Conservation (phyloP, 257 asterid species). For the Nicotiana undulata region DNA sequence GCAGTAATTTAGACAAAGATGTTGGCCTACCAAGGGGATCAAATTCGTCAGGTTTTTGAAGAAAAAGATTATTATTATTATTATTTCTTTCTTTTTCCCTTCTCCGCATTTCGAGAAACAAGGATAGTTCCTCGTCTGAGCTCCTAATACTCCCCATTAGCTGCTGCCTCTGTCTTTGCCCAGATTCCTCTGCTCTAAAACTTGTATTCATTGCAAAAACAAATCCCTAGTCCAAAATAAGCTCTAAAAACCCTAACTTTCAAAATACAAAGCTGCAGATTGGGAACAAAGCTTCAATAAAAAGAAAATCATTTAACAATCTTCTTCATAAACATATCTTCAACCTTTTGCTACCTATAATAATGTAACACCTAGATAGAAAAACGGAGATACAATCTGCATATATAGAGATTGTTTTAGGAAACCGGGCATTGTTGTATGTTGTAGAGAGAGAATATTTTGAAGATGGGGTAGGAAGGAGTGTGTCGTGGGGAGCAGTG, state of each 20-base stretch:
- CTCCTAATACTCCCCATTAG: constrained; percentile 55
- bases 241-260: constrained; percentile 26
- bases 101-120: constrained; percentile 84
- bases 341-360: neutral
- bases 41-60: constrained; percentile 67
- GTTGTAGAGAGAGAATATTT: neutral
- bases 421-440: neutral
- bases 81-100: constrained; percentile 70
- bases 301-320: constrained; percentile 21
- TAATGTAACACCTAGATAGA: neutral
- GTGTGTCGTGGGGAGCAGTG: constrained; percentile 10
- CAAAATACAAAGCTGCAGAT: constrained; percentile 23
- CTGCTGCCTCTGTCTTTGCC: constrained; percentile 9
- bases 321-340: too few relatives aligned
- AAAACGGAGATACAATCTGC: neutral
- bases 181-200: constrained; percentile 64
- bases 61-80: constrained; percentile 51
- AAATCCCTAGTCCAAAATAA: neutral
- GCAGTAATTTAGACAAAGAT: neutral
- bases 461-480: neutral
- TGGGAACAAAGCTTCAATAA: neutral
- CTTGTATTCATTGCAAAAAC: constrained; percentile 52
- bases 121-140: constrained; percentile 75
- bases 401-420: neutral
- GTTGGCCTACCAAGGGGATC: constrained; percentile 56